Percentiles rank a stretch among this genome's conserved stretches.
Evolutionary conservation across 176 grass and related monocot species (phyloP).

Genomic region (Hsuehochloa calcarea): DNA sequence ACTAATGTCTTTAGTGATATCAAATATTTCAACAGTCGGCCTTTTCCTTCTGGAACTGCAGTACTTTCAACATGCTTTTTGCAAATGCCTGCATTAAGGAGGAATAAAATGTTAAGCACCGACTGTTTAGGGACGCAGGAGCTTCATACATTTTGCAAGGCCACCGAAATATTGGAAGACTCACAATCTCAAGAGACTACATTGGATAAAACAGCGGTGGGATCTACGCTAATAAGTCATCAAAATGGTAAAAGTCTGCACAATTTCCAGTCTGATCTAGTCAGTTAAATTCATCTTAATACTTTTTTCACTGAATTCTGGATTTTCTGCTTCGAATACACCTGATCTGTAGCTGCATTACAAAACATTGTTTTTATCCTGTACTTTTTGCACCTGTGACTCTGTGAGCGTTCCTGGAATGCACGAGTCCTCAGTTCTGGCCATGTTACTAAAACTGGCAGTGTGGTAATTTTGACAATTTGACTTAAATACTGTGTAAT

Average conservation of each 20-base stretch:
- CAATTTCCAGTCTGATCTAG: constrained; percentile 2
- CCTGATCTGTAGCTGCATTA: not conserved
- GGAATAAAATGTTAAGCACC: constrained; percentile 65
- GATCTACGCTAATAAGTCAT: constrained; percentile 33
- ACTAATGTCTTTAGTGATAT: constrained; percentile 54
- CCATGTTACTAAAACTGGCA: not conserved
- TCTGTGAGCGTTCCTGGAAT: not conserved
- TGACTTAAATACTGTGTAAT: not conserved
- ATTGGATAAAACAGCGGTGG: constrained; percentile 31
- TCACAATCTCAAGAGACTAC: constrained; percentile 23
- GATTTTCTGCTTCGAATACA: constrained; percentile 14
- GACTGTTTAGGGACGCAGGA: constrained; percentile 56
- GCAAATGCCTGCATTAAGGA: constrained; percentile 72
- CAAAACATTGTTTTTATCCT: not conserved
- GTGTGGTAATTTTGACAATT: not conserved
- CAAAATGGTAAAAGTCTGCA: constrained; percentile 53
- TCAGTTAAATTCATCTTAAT: constrained; percentile 3
- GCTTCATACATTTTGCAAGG: constrained; percentile 45
- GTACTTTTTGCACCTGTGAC: not conserved
- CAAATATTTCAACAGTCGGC: constrained; percentile 70
- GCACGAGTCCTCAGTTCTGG: not conserved
- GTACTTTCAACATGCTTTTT: constrained; percentile 58
- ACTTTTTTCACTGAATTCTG: not conserved
- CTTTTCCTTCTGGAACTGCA: constrained; percentile 63
- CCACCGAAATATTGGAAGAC: constrained; percentile 46